Conservation (phyloP, 768 basidiomycete species). For the Termitomyces sp. region DNA sequence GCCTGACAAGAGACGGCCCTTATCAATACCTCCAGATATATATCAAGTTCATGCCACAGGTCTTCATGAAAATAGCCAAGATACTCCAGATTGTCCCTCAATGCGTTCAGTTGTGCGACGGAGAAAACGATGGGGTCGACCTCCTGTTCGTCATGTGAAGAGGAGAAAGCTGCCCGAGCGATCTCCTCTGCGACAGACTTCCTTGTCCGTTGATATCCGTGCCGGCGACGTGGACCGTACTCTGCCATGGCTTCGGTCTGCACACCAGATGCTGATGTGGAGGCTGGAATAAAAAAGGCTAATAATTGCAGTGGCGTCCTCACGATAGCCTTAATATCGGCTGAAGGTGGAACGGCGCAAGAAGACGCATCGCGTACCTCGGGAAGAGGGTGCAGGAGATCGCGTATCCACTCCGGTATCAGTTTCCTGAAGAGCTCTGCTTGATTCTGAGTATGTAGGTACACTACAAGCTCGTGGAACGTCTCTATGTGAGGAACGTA, state of each 20-base stretch:
- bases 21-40: conserved; percentile 20
- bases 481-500: conserved; percentile 28
- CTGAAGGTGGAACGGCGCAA: not conserved
- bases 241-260: not conserved
- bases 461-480: conserved; percentile 30
- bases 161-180: conserved; percentile 15
- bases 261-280: not conserved
- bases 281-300: conserved; percentile 1
- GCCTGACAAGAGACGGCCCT: conserved; percentile 13
- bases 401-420: conserved; percentile 33
- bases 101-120: conserved; percentile 20
- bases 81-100: conserved; percentile 28
- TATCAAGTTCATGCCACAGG: conserved; percentile 29
- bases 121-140: conserved; percentile 19
- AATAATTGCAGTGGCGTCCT: conserved; percentile 3
- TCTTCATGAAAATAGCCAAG: conserved; percentile 27
- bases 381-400: conserved; percentile 30
- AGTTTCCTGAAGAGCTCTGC: conserved; percentile 29
- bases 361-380: not conserved
- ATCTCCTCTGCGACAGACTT: conserved; percentile 24
- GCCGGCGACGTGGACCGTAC: not conserved
- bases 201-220: conserved; percentile 12
- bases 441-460: conserved; percentile 34
- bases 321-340: not conserved
- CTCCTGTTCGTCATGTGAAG: conserved; percentile 5